phyloP scores from a whole-genome alignment of 352 stramenopile genomes.

The Phytophthora tubulina region DNA sequence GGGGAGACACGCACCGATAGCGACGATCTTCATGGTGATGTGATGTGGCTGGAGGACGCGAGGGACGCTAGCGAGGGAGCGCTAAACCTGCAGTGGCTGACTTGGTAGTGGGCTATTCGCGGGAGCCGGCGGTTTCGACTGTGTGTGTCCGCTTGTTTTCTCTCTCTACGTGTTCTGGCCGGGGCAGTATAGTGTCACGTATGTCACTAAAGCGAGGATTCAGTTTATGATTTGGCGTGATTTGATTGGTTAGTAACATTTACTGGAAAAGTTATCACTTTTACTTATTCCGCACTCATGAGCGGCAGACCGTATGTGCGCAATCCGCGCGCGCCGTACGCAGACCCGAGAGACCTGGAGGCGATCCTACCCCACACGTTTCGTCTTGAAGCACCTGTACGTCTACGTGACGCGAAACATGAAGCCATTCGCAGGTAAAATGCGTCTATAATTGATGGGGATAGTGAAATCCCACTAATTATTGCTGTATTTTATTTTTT shows the following conservation, averaged over 20 bases:
- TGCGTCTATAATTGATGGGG: not conserved
- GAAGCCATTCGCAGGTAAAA: conserved; percentile 62
- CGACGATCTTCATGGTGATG: conserved; percentile 84
- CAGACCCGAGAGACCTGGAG: conserved; percentile 65
- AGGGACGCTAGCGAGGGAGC: not conserved
- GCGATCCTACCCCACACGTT: conserved; percentile 73
- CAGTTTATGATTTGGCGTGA: conserved; percentile 18
- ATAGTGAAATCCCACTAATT: not conserved
- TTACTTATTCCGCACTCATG: conserved; percentile 45
- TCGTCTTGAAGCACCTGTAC: conserved; percentile 40
- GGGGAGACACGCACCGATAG: conserved; percentile 65
- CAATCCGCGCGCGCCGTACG: conserved; percentile 54
- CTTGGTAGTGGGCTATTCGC: conserved; percentile 23
- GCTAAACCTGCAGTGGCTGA: conserved; percentile 1
- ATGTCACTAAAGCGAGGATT: conserved; percentile 14
- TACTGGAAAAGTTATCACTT: conserved; percentile 26
- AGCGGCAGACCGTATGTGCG: conserved; percentile 79
- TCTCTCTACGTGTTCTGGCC: conserved; percentile 37
- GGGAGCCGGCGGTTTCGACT: conserved; percentile 43
- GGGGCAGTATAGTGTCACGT: conserved; percentile 1
- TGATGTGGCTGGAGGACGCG: conserved; percentile 3
- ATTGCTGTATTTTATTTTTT: conserved; percentile 13
- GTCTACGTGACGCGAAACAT: conserved; percentile 45
- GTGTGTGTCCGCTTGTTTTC: conserved; percentile 24
- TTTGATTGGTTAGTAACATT: conserved; percentile 27